phyloP scores from a whole-genome alignment of 2,329 filamentous ascomycete species.

The Alternaria burnsii region DNA sequence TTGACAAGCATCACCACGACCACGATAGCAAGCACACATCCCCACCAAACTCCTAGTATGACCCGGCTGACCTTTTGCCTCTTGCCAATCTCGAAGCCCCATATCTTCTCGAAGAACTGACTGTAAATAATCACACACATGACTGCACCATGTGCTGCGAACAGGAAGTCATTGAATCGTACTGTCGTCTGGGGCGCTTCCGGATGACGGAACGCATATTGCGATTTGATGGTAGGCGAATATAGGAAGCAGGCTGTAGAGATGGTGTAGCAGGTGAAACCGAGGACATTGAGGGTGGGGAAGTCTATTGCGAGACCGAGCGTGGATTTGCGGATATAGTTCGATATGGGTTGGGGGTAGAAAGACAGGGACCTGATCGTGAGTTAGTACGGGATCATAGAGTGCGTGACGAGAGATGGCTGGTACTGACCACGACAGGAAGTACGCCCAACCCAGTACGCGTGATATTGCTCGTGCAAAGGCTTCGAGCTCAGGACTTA shows the following conservation, averaged over 20 bases:
- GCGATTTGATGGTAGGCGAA: slow-evolving; percentile 76
- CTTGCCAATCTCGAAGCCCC: slow-evolving; percentile 74
- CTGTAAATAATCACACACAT: slow-evolving; percentile 77
- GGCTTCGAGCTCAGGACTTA: slow-evolving; percentile 27
- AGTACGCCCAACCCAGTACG: slow-evolving; percentile 49
- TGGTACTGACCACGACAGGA: slow-evolving; percentile 44
- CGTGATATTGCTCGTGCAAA: slow-evolving; percentile 47
- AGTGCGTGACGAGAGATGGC: neutral
- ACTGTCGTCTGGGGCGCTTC: slow-evolving; percentile 81
- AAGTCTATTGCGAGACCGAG: slow-evolving; percentile 89
- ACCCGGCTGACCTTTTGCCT: slow-evolving; percentile 65
- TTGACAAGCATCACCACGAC: slow-evolving; percentile 60
- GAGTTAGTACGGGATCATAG: neutral
- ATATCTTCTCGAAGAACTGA: slow-evolving; percentile 76
- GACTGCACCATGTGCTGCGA: slow-evolving; percentile 81
- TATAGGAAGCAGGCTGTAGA: slow-evolving; percentile 81
- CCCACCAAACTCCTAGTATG: slow-evolving; percentile 74
- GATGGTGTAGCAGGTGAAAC: slow-evolving; percentile 77
- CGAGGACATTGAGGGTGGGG: slow-evolving; percentile 75
- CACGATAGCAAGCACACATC: slow-evolving; percentile 67
- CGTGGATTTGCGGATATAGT: slow-evolving; percentile 78
- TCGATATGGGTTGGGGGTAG: slow-evolving; percentile 88
- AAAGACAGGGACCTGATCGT: slow-evolving; percentile 78
- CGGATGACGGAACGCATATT: slow-evolving; percentile 85
- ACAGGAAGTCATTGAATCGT: slow-evolving; percentile 87